These are phyloP conservation scores for Salix udensis DNA, from an alignment of 345 rosid genomes.

Conservation along the genomic window DNA sequence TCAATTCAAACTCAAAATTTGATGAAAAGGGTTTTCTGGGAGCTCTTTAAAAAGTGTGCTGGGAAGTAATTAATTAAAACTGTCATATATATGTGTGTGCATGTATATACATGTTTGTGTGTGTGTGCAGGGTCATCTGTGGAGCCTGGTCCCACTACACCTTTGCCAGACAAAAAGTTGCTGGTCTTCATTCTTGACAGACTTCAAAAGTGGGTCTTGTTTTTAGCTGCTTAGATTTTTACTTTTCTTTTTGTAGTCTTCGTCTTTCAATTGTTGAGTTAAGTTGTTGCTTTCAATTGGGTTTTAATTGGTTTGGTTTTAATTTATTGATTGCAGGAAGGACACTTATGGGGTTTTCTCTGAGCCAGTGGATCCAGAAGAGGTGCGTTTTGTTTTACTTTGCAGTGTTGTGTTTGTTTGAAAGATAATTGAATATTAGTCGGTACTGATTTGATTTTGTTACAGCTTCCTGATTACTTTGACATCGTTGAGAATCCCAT, in stretches of 20 bases:
- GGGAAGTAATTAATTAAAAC: constrained; percentile 18
- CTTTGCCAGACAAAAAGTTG: constrained; percentile 99
- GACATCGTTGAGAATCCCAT: not conserved
- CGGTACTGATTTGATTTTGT: too few relatives aligned
- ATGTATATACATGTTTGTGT: too few relatives aligned
- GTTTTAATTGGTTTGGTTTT: constrained; percentile 21
- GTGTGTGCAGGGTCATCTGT: constrained; percentile 68
- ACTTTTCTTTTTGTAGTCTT: not conserved
- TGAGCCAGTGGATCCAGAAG: constrained; percentile 88
- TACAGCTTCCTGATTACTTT: not conserved
- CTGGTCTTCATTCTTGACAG: constrained; percentile 97
- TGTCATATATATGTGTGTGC: not conserved
- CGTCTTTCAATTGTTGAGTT: not conserved
- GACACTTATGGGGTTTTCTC: constrained; percentile 93
- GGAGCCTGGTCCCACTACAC: constrained; percentile 89
- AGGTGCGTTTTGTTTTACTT: constrained; percentile 36
- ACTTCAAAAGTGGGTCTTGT: constrained; percentile 86
- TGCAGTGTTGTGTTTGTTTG: too few relatives aligned
- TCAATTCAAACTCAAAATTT: constrained; percentile 25
- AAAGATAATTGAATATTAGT: too few relatives aligned
- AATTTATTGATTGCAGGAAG: constrained; percentile 51
- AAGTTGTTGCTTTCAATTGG: constrained; percentile 15
- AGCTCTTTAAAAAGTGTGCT: constrained; percentile 23
- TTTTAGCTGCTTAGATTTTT: constrained; percentile 27
- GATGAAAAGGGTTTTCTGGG: constrained; percentile 41